A percentile compares a stretch with the other conserved stretches of the same genome.
Conservation (phyloP, 2,329 filamentous ascomycete species). For the Aspergillus sp. region DNA sequence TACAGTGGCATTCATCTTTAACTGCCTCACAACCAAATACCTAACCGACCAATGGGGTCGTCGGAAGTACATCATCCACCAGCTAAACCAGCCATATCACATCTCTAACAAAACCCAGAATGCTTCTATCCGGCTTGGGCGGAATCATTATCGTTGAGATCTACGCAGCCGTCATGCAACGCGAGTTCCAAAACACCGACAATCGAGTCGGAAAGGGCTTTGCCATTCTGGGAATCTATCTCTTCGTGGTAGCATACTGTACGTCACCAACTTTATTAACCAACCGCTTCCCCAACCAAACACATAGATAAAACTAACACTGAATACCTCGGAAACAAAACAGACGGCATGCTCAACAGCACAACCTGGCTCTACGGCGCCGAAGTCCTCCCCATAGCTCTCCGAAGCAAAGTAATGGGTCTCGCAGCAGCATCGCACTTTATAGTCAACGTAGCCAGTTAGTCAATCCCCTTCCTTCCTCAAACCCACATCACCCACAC, state of each 20-base stretch:
- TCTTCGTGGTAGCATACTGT: conserved; percentile 60
- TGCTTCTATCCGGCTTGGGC: conserved; percentile 57
- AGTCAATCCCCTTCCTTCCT: conserved; percentile 8
- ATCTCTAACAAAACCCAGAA: conserved; percentile 35
- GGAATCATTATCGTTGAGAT: conserved; percentile 60
- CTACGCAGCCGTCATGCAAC: conserved; percentile 62
- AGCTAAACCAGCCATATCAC: background rate
- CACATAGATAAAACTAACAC: conserved; percentile 2
- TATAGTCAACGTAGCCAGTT: conserved; percentile 56
- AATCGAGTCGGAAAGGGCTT: conserved; percentile 61
- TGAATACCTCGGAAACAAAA: background rate
- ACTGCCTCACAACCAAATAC: conserved; percentile 54
- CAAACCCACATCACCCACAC: background rate
- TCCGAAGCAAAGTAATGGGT: conserved; percentile 59
- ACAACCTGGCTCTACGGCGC: conserved; percentile 60
- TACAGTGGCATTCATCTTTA: conserved; percentile 54
- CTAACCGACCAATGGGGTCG: conserved; percentile 62
- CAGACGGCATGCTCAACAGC: conserved; percentile 55
- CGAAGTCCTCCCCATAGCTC: conserved; percentile 55
- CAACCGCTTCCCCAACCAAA: conserved; percentile 9
- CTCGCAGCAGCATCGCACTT: conserved; percentile 56
- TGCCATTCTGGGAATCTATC: conserved; percentile 60
- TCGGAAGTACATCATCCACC: conserved; percentile 48
- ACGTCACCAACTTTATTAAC: conserved; percentile 19
- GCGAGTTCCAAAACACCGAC: conserved; percentile 56